Percentiles rank a stretch among this genome's conserved stretches.
These are phyloP conservation scores for Meredithiella fracta DNA, from an alignment of 2,329 filamentous ascomycete species.

Conservation along the genomic window DNA sequence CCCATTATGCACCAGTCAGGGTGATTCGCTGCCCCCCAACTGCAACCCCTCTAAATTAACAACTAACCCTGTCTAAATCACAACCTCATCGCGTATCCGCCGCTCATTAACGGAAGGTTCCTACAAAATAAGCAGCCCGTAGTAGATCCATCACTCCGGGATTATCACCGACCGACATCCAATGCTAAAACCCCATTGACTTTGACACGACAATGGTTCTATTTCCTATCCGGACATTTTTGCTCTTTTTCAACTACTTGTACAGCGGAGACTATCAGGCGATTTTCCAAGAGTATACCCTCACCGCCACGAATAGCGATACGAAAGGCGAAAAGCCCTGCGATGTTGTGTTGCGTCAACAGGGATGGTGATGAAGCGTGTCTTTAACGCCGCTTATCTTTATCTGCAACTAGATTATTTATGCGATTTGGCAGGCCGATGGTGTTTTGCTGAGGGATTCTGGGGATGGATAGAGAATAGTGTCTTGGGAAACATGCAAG, in stretches of 20 bases:
- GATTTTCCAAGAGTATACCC: background rate
- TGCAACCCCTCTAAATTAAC: background rate
- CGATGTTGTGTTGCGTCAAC: background rate
- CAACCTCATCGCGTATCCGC: background rate
- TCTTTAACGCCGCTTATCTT: background rate
- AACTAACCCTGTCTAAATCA: background rate
- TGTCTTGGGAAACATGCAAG: background rate
- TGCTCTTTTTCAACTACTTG: slow-evolving; percentile 13
- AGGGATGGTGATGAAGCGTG: background rate
- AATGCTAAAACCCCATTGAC: background rate
- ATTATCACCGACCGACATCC: background rate
- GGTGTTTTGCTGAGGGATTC: background rate
- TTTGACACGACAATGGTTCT: background rate
- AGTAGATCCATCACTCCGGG: background rate
- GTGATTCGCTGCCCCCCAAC: background rate
- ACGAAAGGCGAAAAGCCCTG: background rate
- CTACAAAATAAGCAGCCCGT: background rate
- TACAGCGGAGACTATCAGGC: too few relatives aligned
- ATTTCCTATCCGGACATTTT: background rate
- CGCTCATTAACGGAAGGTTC: background rate
- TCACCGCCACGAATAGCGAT: background rate
- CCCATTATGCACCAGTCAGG: slow-evolving; percentile 2
- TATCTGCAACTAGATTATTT: background rate
- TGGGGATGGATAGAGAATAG: too few relatives aligned
- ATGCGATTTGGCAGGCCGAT: background rate